Evolutionary conservation across 768 basidiomycete species (phyloP), one percentile per base, ranked within the genome.

Genomic region (Tylopilus sp.): DNA sequence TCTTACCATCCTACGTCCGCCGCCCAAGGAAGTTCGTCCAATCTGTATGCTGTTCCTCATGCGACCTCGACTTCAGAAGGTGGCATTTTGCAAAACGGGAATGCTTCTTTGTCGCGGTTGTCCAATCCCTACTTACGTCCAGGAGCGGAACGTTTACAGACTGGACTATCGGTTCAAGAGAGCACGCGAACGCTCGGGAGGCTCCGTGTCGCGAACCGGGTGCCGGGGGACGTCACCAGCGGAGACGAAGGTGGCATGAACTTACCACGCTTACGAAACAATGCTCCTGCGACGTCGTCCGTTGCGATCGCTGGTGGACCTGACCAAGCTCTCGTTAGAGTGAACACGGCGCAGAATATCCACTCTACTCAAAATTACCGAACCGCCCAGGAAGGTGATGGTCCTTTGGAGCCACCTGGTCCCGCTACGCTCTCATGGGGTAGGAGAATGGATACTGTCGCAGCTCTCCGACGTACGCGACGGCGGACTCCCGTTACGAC

Each of bases 171-270:
- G 0, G 68, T 69, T 12, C 69, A 67, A 49, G 63, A 68, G 37
- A 73, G 67, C 48, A 60, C 60, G 30, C 61, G 62, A 34, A 72
- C 75, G 4, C 69, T 82, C 0, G 79, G 80, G 5, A 70, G 65
- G 13, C 71, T 82, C 17, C 75, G 72, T 42, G 74, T 83, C 43
- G 69, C 78, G 25, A 83, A 83, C 59, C 67, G 75, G 48, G 63
- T 71, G 2, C 76, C 79, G 9, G 81, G 77, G 7, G 80, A 82
- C 45, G 49, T 71, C 41, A 67, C 69, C 3, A 72, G 74, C 25
- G 69, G 66, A 1, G 63, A 64, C 36, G 69, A 71, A 30, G 72
- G 72, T 43, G 67, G 65, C 17, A 45, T 43, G 29, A 63, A 53
- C 43, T 2, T 48, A 3, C 28, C 47, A 17, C 50, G 50, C 17